phyloP scores from a whole-genome alignment of 805 yeast species.

The Metschnikowia proteae region DNA sequence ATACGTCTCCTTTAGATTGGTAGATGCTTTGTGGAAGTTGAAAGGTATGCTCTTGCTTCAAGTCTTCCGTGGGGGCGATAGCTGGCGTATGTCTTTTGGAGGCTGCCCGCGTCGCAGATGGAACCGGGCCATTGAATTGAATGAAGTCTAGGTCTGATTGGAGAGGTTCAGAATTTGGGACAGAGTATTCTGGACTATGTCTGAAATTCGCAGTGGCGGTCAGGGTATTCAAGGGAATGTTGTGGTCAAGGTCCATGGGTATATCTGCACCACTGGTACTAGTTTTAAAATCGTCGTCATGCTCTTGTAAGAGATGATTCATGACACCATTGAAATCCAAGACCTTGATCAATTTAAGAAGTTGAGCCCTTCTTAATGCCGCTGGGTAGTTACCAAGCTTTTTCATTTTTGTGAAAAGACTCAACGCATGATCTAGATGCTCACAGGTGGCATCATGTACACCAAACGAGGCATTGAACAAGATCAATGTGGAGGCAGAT shows the following conservation, averaged over 20 bases:
- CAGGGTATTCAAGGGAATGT: constrained; percentile 3
- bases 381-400: constrained; percentile 79
- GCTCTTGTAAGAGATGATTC: constrained; percentile 52
- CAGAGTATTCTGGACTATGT: constrained; percentile 11
- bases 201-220: constrained; percentile 7
- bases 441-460: constrained; percentile 71
- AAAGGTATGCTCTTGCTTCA: constrained; percentile 16
- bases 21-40: constrained; percentile 1
- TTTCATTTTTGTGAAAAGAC: constrained; percentile 69
- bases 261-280: constrained; percentile 2
- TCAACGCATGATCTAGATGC: constrained; percentile 69
- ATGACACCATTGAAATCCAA: constrained; percentile 67
- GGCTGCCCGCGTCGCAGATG: constrained; percentile 17
- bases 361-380: constrained; percentile 66
- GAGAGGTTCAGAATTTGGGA: constrained; percentile 18
- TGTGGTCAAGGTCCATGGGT: constrained; percentile 11
- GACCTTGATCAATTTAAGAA: constrained; percentile 59
- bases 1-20: constrained; percentile 25
- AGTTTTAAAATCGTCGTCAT: constrained; percentile 42
- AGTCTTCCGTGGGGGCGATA: constrained; percentile 18
- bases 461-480: constrained; percentile 78
- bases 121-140: constrained; percentile 22
- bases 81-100: constrained; percentile 19
- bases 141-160: constrained; percentile 23
- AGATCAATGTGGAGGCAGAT: constrained; percentile 66